Percentiles rank a stretch among this genome's conserved stretches.
Evolutionary conservation across 73 alveolate genomes (phyloP).

Genomic region (Tetrahymena thermophila): DNA sequence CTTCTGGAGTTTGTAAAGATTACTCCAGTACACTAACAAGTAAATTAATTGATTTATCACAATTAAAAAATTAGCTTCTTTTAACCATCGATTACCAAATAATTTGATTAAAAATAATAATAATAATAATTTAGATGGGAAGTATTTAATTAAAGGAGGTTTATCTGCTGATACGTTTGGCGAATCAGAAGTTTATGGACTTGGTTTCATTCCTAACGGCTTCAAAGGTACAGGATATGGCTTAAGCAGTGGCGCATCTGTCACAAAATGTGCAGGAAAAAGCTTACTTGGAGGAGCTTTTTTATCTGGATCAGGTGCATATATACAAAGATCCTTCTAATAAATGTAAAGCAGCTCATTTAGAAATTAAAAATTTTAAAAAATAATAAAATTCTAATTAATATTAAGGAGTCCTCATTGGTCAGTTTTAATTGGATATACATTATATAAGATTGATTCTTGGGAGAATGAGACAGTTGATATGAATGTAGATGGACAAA

Average conservation of each 20-base stretch:
- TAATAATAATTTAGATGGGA: background rate
- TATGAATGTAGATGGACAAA: background rate
- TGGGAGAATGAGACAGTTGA: background rate
- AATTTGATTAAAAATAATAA: background rate
- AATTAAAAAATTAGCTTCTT: background rate
- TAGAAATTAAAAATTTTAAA: background rate
- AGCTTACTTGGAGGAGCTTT: background rate
- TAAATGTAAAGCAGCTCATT: background rate
- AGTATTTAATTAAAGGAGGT: background rate
- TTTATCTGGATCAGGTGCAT: background rate
- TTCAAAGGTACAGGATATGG: background rate
- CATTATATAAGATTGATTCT: background rate
- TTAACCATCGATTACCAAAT: background rate
- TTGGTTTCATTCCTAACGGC: background rate
- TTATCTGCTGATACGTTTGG: background rate
- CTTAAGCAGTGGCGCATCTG: background rate
- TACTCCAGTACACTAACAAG: background rate
- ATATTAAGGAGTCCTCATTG: background rate
- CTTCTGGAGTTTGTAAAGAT: background rate
- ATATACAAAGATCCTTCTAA: background rate
- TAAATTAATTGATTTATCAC: background rate
- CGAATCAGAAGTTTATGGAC: background rate
- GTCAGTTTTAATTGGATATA: background rate
- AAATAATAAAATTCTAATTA: background rate
- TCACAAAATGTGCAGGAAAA: background rate